These are phyloP conservation scores for Coccomyxa sp. DNA, from an alignment of 139 green algal genomes.

Conservation along the genomic window DNA sequence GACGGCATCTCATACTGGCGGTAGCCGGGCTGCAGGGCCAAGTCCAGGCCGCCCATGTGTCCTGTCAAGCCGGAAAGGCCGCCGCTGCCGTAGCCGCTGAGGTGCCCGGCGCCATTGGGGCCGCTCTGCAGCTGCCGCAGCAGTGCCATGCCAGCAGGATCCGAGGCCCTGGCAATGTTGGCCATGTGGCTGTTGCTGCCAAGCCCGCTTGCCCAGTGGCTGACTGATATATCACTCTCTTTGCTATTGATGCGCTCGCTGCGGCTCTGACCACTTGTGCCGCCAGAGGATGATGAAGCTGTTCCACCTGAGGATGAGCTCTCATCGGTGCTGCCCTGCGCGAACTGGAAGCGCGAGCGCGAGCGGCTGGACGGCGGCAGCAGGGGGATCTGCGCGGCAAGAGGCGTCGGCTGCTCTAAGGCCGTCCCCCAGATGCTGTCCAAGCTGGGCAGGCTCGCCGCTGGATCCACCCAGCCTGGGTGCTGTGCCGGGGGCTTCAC, in stretches of 20 bases:
- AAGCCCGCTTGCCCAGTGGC: not conserved
- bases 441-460: not conserved
- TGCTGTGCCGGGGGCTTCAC: too few relatives aligned
- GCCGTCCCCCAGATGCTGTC: not conserved
- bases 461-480: not conserved
- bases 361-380: slow-evolving; percentile 1
- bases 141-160: slow-evolving; percentile 24
- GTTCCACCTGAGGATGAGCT: not conserved
- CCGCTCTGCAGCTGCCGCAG: slow-evolving; percentile 32
- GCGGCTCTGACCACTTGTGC: not conserved
- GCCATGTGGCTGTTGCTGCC: not conserved
- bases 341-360: slow-evolving; percentile 5
- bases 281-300: not conserved
- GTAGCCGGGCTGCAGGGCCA: too few relatives aligned
- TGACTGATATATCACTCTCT: not conserved
- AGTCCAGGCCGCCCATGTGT: too few relatives aligned
- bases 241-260: not conserved
- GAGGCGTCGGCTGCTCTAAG: too few relatives aligned
- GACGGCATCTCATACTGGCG: too few relatives aligned
- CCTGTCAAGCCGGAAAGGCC: too few relatives aligned
- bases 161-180: not conserved
- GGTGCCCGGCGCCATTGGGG: not conserved
- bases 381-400: not conserved
- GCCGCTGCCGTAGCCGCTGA: too few relatives aligned
- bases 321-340: not conserved